Evolutionary conservation across 2,329 filamentous ascomycete species (phyloP).

Genomic region (Fusarium staphyleae): DNA sequence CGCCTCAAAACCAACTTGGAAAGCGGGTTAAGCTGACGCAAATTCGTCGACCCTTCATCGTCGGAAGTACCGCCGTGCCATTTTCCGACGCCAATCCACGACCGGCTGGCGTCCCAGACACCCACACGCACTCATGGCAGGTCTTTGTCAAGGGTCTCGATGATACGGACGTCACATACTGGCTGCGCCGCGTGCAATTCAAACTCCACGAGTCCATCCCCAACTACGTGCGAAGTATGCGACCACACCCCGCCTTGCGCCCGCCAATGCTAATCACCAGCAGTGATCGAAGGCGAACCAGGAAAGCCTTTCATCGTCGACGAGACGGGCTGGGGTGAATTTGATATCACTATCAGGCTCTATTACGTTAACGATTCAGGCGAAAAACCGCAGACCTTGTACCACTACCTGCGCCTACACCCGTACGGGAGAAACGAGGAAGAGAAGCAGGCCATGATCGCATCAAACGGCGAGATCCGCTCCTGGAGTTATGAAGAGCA

Average conservation of each 20-base stretch:
- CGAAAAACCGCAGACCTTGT: constrained; percentile 95
- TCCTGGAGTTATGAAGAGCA: constrained; percentile 92
- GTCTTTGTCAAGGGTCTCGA: constrained; percentile 93
- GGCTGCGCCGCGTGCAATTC: constrained; percentile 96
- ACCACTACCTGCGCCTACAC: constrained; percentile 90
- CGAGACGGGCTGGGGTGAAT: constrained; percentile 98
- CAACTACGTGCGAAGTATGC: constrained; percentile 80
- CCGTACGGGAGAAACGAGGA: constrained; percentile 86
- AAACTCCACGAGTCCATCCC: constrained; percentile 97
- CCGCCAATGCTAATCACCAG: constrained; percentile 25
- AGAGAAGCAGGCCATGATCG: constrained; percentile 67
- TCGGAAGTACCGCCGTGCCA: constrained; percentile 79
- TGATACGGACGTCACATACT: constrained; percentile 90
- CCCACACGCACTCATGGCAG: constrained; percentile 96
- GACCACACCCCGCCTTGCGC: neutral
- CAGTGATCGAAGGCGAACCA: constrained; percentile 73
- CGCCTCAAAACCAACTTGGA: constrained; percentile 63
- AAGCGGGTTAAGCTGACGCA: constrained; percentile 72
- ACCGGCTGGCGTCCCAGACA: constrained; percentile 77
- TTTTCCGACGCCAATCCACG: constrained; percentile 84
- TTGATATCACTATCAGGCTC: constrained; percentile 93
- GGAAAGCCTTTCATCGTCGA: constrained; percentile 79
- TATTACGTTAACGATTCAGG: constrained; percentile 88
- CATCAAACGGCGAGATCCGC: constrained; percentile 69
- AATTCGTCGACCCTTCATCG: constrained; percentile 71